Percentiles rank a stretch among this genome's conserved stretches.
These are phyloP conservation scores for Eleusine indica DNA, from an alignment of 176 grass and related monocot genomes.

Conservation along the genomic window DNA sequence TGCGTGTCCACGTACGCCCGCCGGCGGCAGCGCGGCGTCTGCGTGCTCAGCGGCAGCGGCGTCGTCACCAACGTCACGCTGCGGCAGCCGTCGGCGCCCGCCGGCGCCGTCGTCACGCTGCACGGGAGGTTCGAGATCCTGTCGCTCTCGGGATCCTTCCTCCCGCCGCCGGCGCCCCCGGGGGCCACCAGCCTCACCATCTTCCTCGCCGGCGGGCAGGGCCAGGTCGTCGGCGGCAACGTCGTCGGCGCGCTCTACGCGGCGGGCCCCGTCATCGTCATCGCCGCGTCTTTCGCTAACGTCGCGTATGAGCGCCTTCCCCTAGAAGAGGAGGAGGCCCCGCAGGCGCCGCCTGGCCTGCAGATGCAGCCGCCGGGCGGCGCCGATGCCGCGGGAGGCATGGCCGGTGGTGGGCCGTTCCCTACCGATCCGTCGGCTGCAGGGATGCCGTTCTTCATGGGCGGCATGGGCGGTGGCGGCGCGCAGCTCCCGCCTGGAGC, in stretches of 20 bases:
- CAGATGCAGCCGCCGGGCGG: constrained; percentile 67
- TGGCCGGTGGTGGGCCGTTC: constrained; percentile 51
- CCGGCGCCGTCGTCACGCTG: constrained; percentile 75
- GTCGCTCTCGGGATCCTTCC: constrained; percentile 93
- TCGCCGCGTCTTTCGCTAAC: constrained; percentile 96
- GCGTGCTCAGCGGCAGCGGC: constrained; percentile 94
- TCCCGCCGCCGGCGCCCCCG: constrained; percentile 83
- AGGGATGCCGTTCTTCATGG: constrained; percentile 82
- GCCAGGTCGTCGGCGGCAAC: constrained; percentile 94
- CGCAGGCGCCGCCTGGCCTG: constrained; percentile 37
- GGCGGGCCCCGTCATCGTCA: constrained; percentile 89
- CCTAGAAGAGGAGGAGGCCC: constrained; percentile 84
- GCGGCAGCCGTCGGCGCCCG: constrained; percentile 77
- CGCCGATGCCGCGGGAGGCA: constrained; percentile 45
- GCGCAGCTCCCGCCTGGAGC: constrained; percentile 66
- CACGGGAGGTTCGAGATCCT: constrained; percentile 98
- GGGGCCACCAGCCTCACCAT: constrained; percentile 97
- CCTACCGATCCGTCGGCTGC: constrained; percentile 71
- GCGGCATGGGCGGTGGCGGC: constrained; percentile 57
- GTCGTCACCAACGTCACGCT: constrained; percentile 94
- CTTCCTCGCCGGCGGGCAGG: constrained; percentile 91
- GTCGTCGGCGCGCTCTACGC: constrained; percentile 88
- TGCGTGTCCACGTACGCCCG: constrained; percentile 83
- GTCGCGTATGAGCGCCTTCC: constrained; percentile 97
- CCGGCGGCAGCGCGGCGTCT: constrained; percentile 87